Evolutionary conservation across 208 protist species (phyloP).

Genomic region (Leishmania arabica): DNA sequence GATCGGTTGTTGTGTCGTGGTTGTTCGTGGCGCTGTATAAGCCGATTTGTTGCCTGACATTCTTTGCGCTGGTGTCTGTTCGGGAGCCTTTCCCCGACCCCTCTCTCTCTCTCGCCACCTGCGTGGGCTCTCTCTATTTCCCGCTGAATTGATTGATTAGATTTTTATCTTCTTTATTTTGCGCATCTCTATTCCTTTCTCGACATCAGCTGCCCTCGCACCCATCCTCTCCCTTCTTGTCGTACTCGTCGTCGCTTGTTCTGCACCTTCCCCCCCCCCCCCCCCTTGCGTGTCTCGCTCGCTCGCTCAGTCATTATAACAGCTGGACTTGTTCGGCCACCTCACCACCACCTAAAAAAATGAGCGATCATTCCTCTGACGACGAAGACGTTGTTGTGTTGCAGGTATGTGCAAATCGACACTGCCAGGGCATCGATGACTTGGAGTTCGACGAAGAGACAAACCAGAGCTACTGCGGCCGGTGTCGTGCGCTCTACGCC

Average conservation of each 20-base stretch:
- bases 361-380: slow-evolving; percentile 46
- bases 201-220: background rate
- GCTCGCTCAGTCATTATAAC: background rate
- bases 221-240: background rate
- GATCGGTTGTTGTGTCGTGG: background rate
- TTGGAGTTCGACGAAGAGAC: slow-evolving; percentile 78
- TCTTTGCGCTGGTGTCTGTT: background rate
- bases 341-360: background rate
- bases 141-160: background rate
- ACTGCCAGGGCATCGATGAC: slow-evolving; percentile 77
- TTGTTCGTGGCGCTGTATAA: background rate
- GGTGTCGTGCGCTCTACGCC: slow-evolving; percentile 65
- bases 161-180: background rate
- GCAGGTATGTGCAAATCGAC: slow-evolving; percentile 68
- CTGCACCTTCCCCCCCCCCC: background rate
- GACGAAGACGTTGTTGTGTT: slow-evolving; percentile 85
- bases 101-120: background rate
- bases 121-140: background rate
- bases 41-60: background rate
- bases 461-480: slow-evolving; percentile 71
- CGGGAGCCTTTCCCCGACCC: background rate
- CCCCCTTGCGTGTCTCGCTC: background rate
- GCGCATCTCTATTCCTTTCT: background rate
- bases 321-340: background rate
- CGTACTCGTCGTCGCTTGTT: no score